A percentile compares a stretch with the other conserved stretches of the same genome.
phyloP scores from a whole-genome alignment of 2,329 filamentous ascomycete species.

The Fusarium sp. region DNA sequence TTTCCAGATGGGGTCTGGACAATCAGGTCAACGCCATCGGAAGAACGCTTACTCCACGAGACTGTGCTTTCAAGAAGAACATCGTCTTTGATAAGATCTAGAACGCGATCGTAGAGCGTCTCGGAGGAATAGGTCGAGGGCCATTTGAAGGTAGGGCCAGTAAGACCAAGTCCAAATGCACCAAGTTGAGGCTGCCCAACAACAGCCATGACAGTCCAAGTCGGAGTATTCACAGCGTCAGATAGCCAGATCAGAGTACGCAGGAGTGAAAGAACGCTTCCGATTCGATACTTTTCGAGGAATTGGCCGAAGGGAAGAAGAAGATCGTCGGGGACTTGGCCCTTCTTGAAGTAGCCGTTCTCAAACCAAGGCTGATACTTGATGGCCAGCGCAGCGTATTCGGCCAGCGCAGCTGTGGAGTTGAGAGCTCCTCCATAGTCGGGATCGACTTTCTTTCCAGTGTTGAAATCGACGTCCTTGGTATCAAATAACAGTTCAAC shows the following conservation, averaged over 20 bases:
- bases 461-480: slow-evolving; percentile 25
- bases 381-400: slow-evolving; percentile 8
- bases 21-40: background rate
- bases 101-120: slow-evolving; percentile 26
- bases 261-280: slow-evolving; percentile 4
- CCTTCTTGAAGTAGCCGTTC: slow-evolving; percentile 32
- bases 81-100: slow-evolving; percentile 14
- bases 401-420: background rate
- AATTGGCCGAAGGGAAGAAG: slow-evolving; percentile 33
- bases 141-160: slow-evolving; percentile 25
- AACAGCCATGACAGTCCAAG: slow-evolving; percentile 33
- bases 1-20: slow-evolving; percentile 30
- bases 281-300: slow-evolving; percentile 13
- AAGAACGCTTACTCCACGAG: slow-evolving; percentile 7
- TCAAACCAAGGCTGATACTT: slow-evolving; percentile 37
- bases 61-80: slow-evolving; percentile 32
- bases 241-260: slow-evolving; percentile 29
- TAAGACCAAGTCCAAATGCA: slow-evolving; percentile 11
- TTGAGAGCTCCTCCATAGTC: slow-evolving; percentile 24
- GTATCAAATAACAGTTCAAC: background rate
- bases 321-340: slow-evolving; percentile 14
- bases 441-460: slow-evolving; percentile 18
- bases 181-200: slow-evolving; percentile 28
- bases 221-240: slow-evolving; percentile 15
- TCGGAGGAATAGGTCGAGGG: slow-evolving; percentile 21